These are phyloP conservation scores for Juncus effusus DNA, from an alignment of 176 grass and related monocot species.

Conservation along the genomic window DNA sequence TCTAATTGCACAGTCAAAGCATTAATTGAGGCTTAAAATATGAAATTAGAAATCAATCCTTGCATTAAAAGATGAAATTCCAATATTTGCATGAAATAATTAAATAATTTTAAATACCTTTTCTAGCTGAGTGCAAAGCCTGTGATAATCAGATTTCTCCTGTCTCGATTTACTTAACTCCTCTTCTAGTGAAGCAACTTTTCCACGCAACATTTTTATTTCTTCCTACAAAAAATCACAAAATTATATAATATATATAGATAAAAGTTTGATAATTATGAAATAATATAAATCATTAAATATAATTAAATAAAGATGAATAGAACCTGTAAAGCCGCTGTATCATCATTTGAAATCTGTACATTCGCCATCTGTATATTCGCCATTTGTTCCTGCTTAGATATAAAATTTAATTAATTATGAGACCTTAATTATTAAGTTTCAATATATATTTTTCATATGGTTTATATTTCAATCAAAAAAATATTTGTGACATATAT, in stretches of 20 bases:
- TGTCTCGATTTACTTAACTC: constrained; percentile 63
- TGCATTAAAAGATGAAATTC: not conserved
- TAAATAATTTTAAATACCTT: constrained; percentile 50
- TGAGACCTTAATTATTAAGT: not conserved
- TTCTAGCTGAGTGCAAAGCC: constrained; percentile 55
- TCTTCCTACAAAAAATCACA: constrained; percentile 51
- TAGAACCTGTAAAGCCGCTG: constrained; percentile 52
- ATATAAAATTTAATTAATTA: constrained; percentile 14
- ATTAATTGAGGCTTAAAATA: too few species aligned
- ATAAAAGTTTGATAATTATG: not conserved
- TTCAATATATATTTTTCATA: too few species aligned
- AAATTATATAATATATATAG: not conserved
- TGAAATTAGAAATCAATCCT: too few species aligned
- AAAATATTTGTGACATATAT: too few species aligned
- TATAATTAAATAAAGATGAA: constrained; percentile 10
- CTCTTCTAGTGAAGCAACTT: constrained; percentile 83
- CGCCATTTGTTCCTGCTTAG: constrained; percentile 37
- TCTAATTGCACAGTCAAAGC: too few species aligned
- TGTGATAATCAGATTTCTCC: constrained; percentile 50
- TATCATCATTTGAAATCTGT: constrained; percentile 56
- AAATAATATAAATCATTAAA: not conserved
- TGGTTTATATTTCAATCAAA: too few species aligned
- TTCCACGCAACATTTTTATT: constrained; percentile 51
- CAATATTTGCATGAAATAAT: constrained; percentile 20
- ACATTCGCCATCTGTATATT: constrained; percentile 35